Base-by-base conservation (phyloP, 108 stramenopile species). In the Pseudonitzschia multiseries region DNA sequence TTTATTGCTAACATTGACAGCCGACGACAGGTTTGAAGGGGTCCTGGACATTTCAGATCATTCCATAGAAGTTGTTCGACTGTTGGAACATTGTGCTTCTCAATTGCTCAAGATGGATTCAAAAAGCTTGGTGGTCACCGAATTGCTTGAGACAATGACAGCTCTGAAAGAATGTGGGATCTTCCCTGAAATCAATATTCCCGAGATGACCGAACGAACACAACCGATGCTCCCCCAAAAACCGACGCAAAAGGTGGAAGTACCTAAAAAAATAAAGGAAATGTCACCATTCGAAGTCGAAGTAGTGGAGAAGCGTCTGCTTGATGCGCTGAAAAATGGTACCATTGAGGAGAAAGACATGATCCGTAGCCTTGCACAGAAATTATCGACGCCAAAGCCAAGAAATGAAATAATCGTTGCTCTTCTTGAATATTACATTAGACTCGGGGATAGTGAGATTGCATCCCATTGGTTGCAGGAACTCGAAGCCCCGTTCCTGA, bases 371-470 rank as follows among this genome's bases (percentile, higher is more conserved):
- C 40, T 79, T 8, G 27, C 40, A 9, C 24, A 62, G 28, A 65
- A 61, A 13, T 18, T 54, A 51, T 17, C 61, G 29, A 70, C 59
- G 5, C 48, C 29, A 42, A 67, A 69, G 24, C 43, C 41, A 14
- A 60, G 72, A 24, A 42, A 42, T 14, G 69, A 69, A 9, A 29
- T 70, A 6, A 29, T 70, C 0, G 33, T 65, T 42, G 53, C 40
- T n/a, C 17, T 82, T 9, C 56, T 77, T 2, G 76, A 74, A 22
- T 82, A 73, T 44, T 74, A 53, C 72, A 9, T 82, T 9, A 62
- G 77, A 44, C n/a, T 71, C 8, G 60, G 43, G 0, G 76, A 82
- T 69, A 63, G 59, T 10, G 57, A 65, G 36, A 48, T 29, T 44
- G 69, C 81, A 42, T 52, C 69, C 9, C 18, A 27, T 12, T 77